Conservation (phyloP, 352 stramenopile genomes). For the Globisporangium nagaii region DNA sequence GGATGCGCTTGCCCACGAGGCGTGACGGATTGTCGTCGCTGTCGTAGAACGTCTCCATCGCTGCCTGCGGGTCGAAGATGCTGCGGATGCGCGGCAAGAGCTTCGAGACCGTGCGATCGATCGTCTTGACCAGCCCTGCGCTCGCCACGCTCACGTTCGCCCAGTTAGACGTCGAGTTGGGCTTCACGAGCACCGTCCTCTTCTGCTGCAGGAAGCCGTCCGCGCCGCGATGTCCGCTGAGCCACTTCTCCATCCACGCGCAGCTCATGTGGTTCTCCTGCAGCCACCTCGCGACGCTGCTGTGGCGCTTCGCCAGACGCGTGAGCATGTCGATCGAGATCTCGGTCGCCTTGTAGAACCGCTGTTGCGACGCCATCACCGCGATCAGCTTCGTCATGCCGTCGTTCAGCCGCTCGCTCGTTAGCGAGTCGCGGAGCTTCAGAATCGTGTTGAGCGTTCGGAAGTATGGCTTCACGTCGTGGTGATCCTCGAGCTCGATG, state of each 20-base stretch:
- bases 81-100: slow-evolving; percentile 52
- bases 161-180: slow-evolving; percentile 81
- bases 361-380: slow-evolving; percentile 80
- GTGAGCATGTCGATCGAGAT: slow-evolving; percentile 85
- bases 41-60: slow-evolving; percentile 80
- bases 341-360: slow-evolving; percentile 83
- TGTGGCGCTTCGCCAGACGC: slow-evolving; percentile 71
- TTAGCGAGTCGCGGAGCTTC: slow-evolving; percentile 71
- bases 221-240: slow-evolving; percentile 50
- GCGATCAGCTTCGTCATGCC: slow-evolving; percentile 68
- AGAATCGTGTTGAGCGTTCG: slow-evolving; percentile 77
- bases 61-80: slow-evolving; percentile 33
- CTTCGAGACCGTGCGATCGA: slow-evolving; percentile 56
- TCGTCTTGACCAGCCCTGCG: slow-evolving; percentile 46
- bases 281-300: slow-evolving; percentile 58
- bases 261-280: slow-evolving; percentile 58
- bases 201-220: slow-evolving; percentile 71
- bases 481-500: slow-evolving; percentile 78
- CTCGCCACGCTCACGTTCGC: slow-evolving; percentile 57
- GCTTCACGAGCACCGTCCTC: slow-evolving; percentile 78
- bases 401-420: slow-evolving; percentile 52
- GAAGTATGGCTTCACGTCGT: slow-evolving; percentile 87
- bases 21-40: slow-evolving; percentile 83
- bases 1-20: slow-evolving; percentile 78
- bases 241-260: slow-evolving; percentile 83